phyloP scores from a whole-genome alignment of 768 basidiomycete genomes.

The Suillus ampliporus region DNA sequence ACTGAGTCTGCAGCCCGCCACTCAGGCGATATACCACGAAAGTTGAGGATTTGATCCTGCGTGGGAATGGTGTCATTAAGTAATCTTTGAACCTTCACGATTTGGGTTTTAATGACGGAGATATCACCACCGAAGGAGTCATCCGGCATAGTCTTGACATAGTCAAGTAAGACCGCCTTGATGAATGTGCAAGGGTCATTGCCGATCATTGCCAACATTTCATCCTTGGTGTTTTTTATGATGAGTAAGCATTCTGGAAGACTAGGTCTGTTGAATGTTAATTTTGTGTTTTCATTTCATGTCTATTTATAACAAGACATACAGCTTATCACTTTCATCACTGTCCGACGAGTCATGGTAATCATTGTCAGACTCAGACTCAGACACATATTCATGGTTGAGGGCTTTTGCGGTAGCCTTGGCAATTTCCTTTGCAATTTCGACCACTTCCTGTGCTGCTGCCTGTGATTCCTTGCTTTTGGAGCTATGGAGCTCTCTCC shows the following conservation, averaged over 20 bases:
- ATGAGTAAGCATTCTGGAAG: not conserved
- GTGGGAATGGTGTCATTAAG: not conserved
- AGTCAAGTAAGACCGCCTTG: not conserved
- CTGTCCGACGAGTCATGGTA: not conserved
- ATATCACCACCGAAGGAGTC: not conserved
- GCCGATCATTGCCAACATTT: not conserved
- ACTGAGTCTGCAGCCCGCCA: not conserved
- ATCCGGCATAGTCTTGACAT: not conserved
- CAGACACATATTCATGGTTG: not conserved
- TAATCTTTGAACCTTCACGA: not conserved
- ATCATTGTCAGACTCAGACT: not conserved
- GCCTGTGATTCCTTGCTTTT: not conserved
- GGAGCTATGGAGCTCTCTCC: not conserved
- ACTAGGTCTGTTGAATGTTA: not conserved
- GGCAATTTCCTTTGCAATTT: not conserved
- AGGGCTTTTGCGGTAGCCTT: not conserved
- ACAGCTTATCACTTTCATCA: not conserved
- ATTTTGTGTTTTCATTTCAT: not conserved
- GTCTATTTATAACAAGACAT: not conserved
- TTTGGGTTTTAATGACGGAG: not conserved
- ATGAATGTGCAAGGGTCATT: not conserved
- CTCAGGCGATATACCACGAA: not conserved
- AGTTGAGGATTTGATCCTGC: not conserved
- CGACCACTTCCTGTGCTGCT: too few relatives aligned
- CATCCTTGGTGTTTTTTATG: not conserved